Conservation (phyloP, 2,329 filamentous ascomycete genomes). For the Cercospora berteroae region DNA sequence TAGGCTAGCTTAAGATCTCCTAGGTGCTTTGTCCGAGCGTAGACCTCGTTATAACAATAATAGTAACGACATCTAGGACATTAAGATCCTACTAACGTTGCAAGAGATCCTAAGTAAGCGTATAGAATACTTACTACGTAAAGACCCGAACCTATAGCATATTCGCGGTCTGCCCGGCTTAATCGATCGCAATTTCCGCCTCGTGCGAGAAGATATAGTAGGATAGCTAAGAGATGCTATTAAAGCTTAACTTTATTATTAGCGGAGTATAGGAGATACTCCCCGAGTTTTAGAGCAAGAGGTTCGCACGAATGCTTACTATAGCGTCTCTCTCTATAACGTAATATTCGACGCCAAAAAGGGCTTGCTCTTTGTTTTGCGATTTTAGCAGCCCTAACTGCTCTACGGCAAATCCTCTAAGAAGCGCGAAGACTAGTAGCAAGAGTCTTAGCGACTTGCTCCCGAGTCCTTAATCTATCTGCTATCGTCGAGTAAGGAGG, state of each 20-base stretch:
- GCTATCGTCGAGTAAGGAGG: constrained; percentile 39
- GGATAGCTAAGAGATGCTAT: constrained; percentile 63
- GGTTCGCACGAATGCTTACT: constrained; percentile 43
- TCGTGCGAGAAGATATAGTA: constrained; percentile 70
- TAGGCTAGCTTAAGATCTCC: constrained; percentile 25
- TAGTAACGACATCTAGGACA: constrained; percentile 57
- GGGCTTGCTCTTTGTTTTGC: constrained; percentile 49
- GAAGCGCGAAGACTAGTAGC: constrained; percentile 53
- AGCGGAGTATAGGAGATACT: constrained; percentile 32
- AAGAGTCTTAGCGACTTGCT: constrained; percentile 49
- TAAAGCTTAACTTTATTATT: constrained; percentile 41
- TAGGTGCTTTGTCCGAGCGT: constrained; percentile 34
- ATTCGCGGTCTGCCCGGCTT: constrained; percentile 48
- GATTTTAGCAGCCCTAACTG: constrained; percentile 49
- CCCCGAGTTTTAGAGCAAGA: no score
- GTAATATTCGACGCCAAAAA: constrained; percentile 40
- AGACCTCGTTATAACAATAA: constrained; percentile 77
- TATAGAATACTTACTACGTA: no score
- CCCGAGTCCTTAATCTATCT: constrained; percentile 53
- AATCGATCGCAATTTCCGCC: constrained; percentile 68
- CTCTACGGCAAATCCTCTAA: constrained; percentile 26
- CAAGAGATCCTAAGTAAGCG: constrained; percentile 53
- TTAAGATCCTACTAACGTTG: constrained; percentile 63
- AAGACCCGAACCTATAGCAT: constrained; percentile 44
- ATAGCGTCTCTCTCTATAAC: constrained; percentile 35